phyloP scores from a whole-genome alignment of 2,329 filamentous ascomycete genomes.

The Zymoseptoria ardabiliae region DNA sequence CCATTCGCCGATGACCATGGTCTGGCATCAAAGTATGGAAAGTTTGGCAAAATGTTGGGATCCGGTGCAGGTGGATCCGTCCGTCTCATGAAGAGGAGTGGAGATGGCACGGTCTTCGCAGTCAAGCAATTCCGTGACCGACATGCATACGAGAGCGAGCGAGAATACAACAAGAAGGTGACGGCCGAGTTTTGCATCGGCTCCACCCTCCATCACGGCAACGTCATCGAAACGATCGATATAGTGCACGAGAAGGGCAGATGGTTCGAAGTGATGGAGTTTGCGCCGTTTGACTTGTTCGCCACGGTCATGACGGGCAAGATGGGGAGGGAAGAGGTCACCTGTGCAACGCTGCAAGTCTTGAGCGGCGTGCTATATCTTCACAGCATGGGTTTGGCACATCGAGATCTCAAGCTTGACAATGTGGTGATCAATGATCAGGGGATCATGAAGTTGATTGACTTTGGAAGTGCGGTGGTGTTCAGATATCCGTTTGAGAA shows the following conservation, averaged over 20 bases:
- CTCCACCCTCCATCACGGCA: constrained; percentile 92
- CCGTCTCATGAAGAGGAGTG: constrained; percentile 84
- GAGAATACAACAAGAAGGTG: constrained; percentile 95
- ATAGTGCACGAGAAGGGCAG: constrained; percentile 89
- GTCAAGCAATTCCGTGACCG: constrained; percentile 94
- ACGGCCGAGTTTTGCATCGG: constrained; percentile 98
- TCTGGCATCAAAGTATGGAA: constrained; percentile 84
- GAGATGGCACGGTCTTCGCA: constrained; percentile 88
- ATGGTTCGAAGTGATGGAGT: constrained; percentile 99
- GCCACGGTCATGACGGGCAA: constrained; percentile 98
- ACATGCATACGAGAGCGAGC: constrained; percentile 87
- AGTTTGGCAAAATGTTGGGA: constrained; percentile 87
- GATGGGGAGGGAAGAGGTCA: constrained; percentile 86
- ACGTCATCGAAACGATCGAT: constrained; percentile 96
- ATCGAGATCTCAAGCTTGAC: constrained; percentile 91
- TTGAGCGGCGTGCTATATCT: constrained; percentile 89
- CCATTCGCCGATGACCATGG: constrained; percentile 95
- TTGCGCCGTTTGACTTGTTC: constrained; percentile 90
- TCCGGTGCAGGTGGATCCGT: constrained; percentile 94
- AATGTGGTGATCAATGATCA: constrained; percentile 95
- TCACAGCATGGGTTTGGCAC: constrained; percentile 88
- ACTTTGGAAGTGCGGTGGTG: constrained; percentile 95
- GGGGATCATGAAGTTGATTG: constrained; percentile 99
- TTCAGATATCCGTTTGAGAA: constrained; percentile 97
- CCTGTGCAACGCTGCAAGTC: constrained; percentile 89